Conservation (phyloP, 805 yeast genomes). For the Lachancea dasiensis region DNA sequence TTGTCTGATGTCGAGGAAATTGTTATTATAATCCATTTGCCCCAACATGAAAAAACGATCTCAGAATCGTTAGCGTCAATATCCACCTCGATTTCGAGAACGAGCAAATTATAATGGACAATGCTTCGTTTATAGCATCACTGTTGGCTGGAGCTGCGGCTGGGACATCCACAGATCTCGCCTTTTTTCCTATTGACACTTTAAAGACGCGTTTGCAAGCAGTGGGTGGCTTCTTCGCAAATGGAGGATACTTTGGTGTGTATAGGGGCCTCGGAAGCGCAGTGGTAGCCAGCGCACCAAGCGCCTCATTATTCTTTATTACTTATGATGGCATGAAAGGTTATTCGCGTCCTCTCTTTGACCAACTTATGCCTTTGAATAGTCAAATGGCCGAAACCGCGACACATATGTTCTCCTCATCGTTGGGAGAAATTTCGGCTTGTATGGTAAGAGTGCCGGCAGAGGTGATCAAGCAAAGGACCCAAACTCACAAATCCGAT, state of each 20-base stretch:
- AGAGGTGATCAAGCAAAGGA: constrained; percentile 90
- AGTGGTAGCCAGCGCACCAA: constrained; percentile 91
- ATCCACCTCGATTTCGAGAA: neutral
- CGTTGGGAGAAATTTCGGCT: constrained; percentile 87
- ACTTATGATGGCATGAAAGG: constrained; percentile 76
- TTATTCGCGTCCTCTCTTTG: constrained; percentile 36
- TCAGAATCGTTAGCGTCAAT: neutral
- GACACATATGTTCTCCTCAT: constrained; percentile 83
- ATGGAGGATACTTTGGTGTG: constrained; percentile 91
- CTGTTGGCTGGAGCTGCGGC: constrained; percentile 82
- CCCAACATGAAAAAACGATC: constrained; percentile 2
- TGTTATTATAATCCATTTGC: too few species aligned
- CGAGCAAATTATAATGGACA: constrained; percentile 13
- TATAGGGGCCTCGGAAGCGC: constrained; percentile 92
- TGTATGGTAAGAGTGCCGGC: constrained; percentile 95
- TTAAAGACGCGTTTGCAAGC: constrained; percentile 93
- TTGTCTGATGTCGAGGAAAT: too few species aligned
- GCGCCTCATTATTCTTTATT: constrained; percentile 69
- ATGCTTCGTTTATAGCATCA: constrained; percentile 27
- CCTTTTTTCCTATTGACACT: constrained; percentile 95
- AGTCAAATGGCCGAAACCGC: constrained; percentile 35
- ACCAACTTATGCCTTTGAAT: constrained; percentile 16
- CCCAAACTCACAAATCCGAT: constrained; percentile 60
- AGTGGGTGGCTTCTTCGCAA: constrained; percentile 82
- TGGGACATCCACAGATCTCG: constrained; percentile 92